These are phyloP conservation scores for Corynespora cassiicola DNA, from an alignment of 2,329 filamentous ascomycete species.

Conservation along the genomic window DNA sequence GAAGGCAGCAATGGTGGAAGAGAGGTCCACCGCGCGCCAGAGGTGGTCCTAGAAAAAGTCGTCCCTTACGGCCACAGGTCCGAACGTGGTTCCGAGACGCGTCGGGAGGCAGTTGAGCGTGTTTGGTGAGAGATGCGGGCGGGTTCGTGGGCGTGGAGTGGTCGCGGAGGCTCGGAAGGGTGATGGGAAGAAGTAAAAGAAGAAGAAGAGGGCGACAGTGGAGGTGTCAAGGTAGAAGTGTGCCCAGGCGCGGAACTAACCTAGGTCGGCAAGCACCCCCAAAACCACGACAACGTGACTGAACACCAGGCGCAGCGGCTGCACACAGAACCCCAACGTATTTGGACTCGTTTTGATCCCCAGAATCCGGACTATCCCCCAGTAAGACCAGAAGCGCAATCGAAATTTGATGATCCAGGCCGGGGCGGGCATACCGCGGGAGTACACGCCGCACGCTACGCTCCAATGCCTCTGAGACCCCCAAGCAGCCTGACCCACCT, in stretches of 20 bases:
- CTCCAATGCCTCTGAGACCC: slow-evolving; percentile 33
- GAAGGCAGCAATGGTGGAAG: slow-evolving; percentile 10
- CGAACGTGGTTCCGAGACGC: slow-evolving; percentile 45
- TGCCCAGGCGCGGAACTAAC: slow-evolving; percentile 30
- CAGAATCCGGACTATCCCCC: slow-evolving; percentile 19
- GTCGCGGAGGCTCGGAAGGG: slow-evolving; percentile 36
- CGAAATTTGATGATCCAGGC: slow-evolving; percentile 10
- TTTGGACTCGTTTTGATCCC: slow-evolving; percentile 71
- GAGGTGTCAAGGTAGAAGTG: slow-evolving; percentile 34
- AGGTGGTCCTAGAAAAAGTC: slow-evolving; percentile 33
- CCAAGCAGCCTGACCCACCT: slow-evolving; percentile 43
- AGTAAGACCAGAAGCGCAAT: background rate
- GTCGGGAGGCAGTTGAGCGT: slow-evolving; percentile 51
- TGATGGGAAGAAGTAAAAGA: slow-evolving; percentile 35
- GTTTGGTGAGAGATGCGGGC: slow-evolving; percentile 39
- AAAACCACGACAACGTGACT: slow-evolving; percentile 30
- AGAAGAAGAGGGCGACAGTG: slow-evolving; percentile 41
- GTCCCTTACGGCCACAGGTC: slow-evolving; percentile 36
- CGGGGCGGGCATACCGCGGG: slow-evolving; percentile 16
- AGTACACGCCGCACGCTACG: slow-evolving; percentile 16
- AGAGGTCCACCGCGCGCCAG: slow-evolving; percentile 25
- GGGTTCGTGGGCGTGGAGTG: slow-evolving; percentile 34
- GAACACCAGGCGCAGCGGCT: slow-evolving; percentile 33
- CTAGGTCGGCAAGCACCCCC: slow-evolving; percentile 30
- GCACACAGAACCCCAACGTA: slow-evolving; percentile 56